Percentiles rank a stretch among this genome's conserved stretches.
phyloP scores from a whole-genome alignment of 2,329 filamentous ascomycete species.

The Alternaria sp. region DNA sequence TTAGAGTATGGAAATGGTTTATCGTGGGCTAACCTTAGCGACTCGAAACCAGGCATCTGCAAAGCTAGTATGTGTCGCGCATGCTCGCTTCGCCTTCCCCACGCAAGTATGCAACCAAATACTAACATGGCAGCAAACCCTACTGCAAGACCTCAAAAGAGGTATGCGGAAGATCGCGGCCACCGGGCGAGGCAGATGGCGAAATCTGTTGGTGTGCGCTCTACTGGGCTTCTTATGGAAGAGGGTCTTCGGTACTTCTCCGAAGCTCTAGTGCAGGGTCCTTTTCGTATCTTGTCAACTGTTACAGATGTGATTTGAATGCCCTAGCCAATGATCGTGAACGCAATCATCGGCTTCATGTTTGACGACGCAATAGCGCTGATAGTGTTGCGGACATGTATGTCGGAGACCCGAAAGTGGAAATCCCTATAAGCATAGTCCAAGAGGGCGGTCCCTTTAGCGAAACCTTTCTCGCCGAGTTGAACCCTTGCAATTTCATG shows the following conservation, averaged over 20 bases:
- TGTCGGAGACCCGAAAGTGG: conserved; percentile 16
- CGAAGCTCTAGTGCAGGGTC: background rate
- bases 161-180: background rate
- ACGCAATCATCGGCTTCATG: background rate
- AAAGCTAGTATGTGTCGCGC: conserved; percentile 3
- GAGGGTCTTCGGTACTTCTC: background rate
- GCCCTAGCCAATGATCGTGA: background rate
- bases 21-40: background rate
- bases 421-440: conserved; percentile 6
- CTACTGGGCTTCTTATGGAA: background rate
- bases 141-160: background rate
- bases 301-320: background rate
- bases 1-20: background rate
- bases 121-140: background rate
- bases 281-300: background rate
- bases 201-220: background rate
- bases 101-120: background rate
- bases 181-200: background rate
- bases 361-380: conserved; percentile 5
- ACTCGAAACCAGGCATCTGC: background rate
- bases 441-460: conserved; percentile 11
- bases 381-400: conserved; percentile 15
- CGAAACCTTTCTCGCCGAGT: conserved; percentile 13
- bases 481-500: conserved; percentile 14
- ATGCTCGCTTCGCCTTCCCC: background rate